Evolutionary conservation across 1,284 basidiomycete species (phyloP), one percentile per base, ranked within the genome.

Genomic region (Ceratobasidium sp.): DNA sequence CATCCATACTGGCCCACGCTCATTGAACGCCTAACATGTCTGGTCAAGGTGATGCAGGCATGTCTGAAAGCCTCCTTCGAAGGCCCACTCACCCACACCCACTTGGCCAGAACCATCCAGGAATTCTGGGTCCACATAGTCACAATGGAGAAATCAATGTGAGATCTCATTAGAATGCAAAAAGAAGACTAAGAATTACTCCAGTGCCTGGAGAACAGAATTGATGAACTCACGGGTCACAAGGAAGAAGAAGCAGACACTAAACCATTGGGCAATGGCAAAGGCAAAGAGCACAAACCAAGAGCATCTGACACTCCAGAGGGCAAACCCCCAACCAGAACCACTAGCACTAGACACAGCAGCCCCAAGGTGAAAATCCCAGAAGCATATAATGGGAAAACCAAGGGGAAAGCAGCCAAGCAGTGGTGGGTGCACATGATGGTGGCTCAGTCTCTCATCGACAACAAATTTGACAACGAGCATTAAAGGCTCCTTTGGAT

Each of bases 351-450:
- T 33, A 33, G 33, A 20, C 26, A 57, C 54, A 57, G n/a, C 2
- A 23, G 23, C 10, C 57, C 57, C 28, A 65, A 46, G 40, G 20
- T 65, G 15, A 65, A 33, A 44, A 44, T 44, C 20, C 62, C 62
- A 9, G 62, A 65, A 0, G 28, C 38, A 65, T 65, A n/a, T 2
- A 40, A 65, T 65, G 62, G 62, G 38, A 44, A 42, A 20, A n/a
- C 38, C 5, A 65, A 46, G 26, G 62, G 62, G 4, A 42, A 65
- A 65, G 62, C 62, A 3, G 62, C 44, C 2, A 65, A 65, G 17
- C 40, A 42, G 10, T 65, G 62, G 62, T 42, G 62, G 44, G 26
- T 23, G 15, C 62, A 38, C 17, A 65, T 65, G 62, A 33, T 33
- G 15, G 10, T 65, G 4, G 26, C 17, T 1, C 62, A 44, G 3